Conservation (phyloP, 2,329 filamentous ascomycete genomes). For the Trichoderma semiorbis region DNA sequence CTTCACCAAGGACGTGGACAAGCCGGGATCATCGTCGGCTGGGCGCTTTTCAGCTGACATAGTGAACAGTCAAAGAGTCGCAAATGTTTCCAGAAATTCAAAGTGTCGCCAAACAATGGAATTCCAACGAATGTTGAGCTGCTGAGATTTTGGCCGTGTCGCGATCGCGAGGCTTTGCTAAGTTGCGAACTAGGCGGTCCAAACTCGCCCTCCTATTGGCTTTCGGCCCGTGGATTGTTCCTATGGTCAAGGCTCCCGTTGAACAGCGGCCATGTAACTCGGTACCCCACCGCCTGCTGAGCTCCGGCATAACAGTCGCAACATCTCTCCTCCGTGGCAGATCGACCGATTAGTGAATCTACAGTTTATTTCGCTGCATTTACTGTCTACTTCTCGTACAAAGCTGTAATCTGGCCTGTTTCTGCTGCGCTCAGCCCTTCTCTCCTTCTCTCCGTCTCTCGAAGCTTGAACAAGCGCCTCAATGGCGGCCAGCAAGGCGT, state of each 20-base stretch:
- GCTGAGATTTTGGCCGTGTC: background rate
- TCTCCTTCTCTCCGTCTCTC: too few species aligned
- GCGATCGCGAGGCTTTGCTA: constrained; percentile 12
- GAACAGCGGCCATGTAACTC: constrained; percentile 22
- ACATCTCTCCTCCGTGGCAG: background rate
- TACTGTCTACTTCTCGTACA: background rate
- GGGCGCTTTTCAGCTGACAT: constrained; percentile 94
- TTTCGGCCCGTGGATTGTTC: constrained; percentile 36
- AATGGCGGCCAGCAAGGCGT: constrained; percentile 60
- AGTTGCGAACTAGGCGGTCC: constrained; percentile 11
- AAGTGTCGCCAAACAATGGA: background rate
- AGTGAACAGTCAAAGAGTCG: constrained; percentile 5
- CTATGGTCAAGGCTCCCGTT: constrained; percentile 23
- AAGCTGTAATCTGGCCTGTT: background rate
- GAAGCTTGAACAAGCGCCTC: constrained; percentile 6
- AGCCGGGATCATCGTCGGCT: constrained; percentile 77
- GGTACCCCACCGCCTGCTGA: constrained; percentile 11
- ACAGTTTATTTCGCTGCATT: background rate
- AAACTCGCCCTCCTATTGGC: constrained; percentile 26
- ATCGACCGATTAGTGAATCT: background rate
- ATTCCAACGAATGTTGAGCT: background rate
- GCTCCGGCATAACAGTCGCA: background rate
- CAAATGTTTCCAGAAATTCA: background rate
- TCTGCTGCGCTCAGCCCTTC: background rate
- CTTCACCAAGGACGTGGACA: constrained; percentile 81